These are phyloP conservation scores for Kurtzmaniella quercitrusa DNA, from an alignment of 1,139 yeast genomes.

Conservation along the genomic window DNA sequence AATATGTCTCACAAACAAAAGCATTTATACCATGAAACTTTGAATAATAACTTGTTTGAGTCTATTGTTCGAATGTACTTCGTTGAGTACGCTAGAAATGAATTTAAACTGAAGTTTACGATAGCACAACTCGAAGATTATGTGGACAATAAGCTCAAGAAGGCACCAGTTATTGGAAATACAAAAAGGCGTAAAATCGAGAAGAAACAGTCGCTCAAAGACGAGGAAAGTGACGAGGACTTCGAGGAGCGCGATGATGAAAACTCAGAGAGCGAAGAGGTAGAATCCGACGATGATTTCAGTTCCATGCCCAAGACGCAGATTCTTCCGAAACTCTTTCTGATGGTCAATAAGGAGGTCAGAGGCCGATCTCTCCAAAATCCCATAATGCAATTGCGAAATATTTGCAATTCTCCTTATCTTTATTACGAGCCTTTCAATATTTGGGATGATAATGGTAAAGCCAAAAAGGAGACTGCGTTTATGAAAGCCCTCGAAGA, in stretches of 20 bases:
- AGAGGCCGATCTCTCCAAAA: slow-evolving; percentile 47
- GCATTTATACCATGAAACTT: slow-evolving; percentile 57
- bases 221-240: slow-evolving; percentile 28
- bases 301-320: slow-evolving; percentile 8
- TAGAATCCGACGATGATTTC: slow-evolving; percentile 1
- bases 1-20: slow-evolving; percentile 62
- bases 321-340: slow-evolving; percentile 17
- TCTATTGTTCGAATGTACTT: slow-evolving; percentile 42
- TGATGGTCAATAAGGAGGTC: slow-evolving; percentile 17
- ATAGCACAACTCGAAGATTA: slow-evolving; percentile 36
- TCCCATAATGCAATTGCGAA: slow-evolving; percentile 75
- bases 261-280: slow-evolving; percentile 1
- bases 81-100: slow-evolving; percentile 40
- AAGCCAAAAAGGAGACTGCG: slow-evolving; percentile 10
- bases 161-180: background rate
- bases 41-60: slow-evolving; percentile 41
- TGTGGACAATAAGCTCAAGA: slow-evolving; percentile 22
- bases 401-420: slow-evolving; percentile 82
- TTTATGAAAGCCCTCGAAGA: slow-evolving; percentile 33
- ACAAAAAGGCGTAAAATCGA: slow-evolving; percentile 5
- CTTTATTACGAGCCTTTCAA: slow-evolving; percentile 75
- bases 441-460: slow-evolving; percentile 15
- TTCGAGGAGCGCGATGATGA: slow-evolving; percentile 12
- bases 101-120: slow-evolving; percentile 21
- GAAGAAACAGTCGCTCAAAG: slow-evolving; percentile 15